phyloP scores from a whole-genome alignment of 106 monocot genomes.

The Phalaenopsis aphrodite region DNA sequence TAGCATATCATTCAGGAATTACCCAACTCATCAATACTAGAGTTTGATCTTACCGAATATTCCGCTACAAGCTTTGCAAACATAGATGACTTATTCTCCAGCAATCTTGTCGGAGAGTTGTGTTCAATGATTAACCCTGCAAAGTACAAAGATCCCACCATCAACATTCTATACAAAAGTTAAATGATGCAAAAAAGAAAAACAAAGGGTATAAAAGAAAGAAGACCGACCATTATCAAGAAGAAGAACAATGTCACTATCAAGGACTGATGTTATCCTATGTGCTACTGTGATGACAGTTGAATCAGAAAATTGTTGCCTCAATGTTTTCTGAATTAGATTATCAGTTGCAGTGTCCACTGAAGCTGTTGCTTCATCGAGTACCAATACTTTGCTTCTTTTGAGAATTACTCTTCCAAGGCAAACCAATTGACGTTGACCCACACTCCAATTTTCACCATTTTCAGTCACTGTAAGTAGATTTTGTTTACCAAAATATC shows the following conservation, averaged over 20 bases:
- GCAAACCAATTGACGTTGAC: slow-evolving; percentile 82
- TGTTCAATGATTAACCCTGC: slow-evolving; percentile 58
- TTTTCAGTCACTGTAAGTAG: slow-evolving; percentile 59
- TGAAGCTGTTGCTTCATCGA: slow-evolving; percentile 69
- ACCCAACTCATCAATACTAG: neutral
- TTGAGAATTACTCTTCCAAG: slow-evolving; percentile 67
- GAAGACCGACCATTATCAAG: slow-evolving; percentile 63
- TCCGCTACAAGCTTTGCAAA: slow-evolving; percentile 76
- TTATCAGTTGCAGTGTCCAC: slow-evolving; percentile 32
- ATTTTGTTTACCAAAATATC: neutral
- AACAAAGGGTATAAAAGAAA: neutral
- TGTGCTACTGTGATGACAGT: slow-evolving; percentile 87
- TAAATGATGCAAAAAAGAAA: neutral
- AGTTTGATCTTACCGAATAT: slow-evolving; percentile 52
- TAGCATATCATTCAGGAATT: no score
- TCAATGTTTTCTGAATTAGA: slow-evolving; percentile 31
- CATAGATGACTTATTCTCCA: slow-evolving; percentile 56
- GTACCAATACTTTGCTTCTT: slow-evolving; percentile 67
- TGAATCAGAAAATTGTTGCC: slow-evolving; percentile 32
- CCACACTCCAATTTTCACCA: slow-evolving; percentile 95
- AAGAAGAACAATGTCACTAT: slow-evolving; percentile 83
- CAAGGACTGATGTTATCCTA: slow-evolving; percentile 79
- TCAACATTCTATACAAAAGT: neutral
- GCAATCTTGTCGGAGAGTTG: slow-evolving; percentile 42
- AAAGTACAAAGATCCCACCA: neutral